Percentiles rank a stretch among this genome's conserved stretches.
Evolutionary conservation across 2,329 filamentous ascomycete genomes (phyloP).

Genomic region (Ophiostoma ulmi): DNA sequence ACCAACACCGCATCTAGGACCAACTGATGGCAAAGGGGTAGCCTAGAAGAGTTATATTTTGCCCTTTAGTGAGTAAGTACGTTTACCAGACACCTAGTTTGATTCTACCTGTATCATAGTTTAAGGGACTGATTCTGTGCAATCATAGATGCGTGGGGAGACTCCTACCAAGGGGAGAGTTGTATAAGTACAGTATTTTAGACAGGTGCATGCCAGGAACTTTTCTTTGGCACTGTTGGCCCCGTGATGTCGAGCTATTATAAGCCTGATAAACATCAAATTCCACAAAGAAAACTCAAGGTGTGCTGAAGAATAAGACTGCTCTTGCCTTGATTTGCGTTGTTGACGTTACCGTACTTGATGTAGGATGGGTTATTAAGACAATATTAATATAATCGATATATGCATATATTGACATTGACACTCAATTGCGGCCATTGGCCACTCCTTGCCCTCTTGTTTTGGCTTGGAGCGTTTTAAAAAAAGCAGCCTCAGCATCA

Average conservation of each 20-base stretch:
- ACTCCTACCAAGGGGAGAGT: not conserved
- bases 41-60: not conserved
- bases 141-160: not conserved
- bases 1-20: slow-evolving; percentile 3
- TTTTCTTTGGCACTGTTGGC: not conserved
- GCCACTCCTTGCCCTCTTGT: not conserved
- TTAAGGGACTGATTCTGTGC: not conserved
- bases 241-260: not conserved
- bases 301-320: not conserved
- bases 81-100: not conserved
- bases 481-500: slow-evolving; percentile 8
- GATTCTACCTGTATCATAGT: not conserved
- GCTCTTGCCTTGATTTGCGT: not conserved
- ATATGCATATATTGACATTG: not conserved
- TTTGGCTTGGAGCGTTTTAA: not conserved
- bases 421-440: not conserved
- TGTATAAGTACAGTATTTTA: not conserved
- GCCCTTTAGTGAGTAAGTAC: not conserved
- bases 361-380: too few species aligned
- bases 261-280: not conserved
- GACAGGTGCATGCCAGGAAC: not conserved
- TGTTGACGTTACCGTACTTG: not conserved
- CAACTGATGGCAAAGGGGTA: slow-evolving; percentile 7
- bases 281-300: not conserved
- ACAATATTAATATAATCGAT: not conserved